Evolutionary conservation across 108 stramenopile species (phyloP).

Genomic region (Cyclotella cryptica): DNA sequence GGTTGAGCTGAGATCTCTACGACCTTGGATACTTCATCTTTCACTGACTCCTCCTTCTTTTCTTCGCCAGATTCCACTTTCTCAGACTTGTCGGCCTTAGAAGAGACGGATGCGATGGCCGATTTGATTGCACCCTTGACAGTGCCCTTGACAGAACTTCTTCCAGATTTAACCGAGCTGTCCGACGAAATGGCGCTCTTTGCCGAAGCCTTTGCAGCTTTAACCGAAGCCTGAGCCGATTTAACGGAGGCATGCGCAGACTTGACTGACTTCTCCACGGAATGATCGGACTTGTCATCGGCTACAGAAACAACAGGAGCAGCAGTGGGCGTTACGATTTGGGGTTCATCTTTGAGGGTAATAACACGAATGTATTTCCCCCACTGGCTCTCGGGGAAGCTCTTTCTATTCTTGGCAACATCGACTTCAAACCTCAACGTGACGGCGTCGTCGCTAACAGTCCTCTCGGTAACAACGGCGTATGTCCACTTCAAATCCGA

Average conservation of each 20-base stretch:
- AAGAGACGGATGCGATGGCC: neutral
- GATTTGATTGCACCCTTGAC: constrained; percentile 8
- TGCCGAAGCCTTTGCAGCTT: neutral
- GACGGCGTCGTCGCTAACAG: neutral
- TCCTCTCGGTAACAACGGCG: constrained; percentile 37
- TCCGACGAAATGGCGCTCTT: neutral
- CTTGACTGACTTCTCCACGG: neutral
- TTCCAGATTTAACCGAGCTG: constrained; percentile 2
- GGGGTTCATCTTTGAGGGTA: constrained; percentile 1
- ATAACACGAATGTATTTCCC: constrained; percentile 54
- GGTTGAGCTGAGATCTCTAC: too few relatives aligned
- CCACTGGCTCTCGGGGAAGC: constrained; percentile 47
- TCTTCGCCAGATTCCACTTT: neutral
- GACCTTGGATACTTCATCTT: neutral
- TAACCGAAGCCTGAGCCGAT: neutral
- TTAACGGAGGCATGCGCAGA: neutral
- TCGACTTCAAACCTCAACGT: constrained; percentile 47
- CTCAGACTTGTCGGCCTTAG: neutral
- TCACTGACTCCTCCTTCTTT: constrained; percentile 9
- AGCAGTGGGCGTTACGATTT: neutral
- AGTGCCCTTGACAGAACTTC: neutral
- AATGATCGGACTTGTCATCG: constrained; percentile 6
- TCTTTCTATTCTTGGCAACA: constrained; percentile 44
- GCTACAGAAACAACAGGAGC: neutral
- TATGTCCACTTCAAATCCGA: constrained; percentile 54